phyloP scores from a whole-genome alignment of 2,329 filamentous ascomycete species.

The Tolypocladium cylindrosporum region DNA sequence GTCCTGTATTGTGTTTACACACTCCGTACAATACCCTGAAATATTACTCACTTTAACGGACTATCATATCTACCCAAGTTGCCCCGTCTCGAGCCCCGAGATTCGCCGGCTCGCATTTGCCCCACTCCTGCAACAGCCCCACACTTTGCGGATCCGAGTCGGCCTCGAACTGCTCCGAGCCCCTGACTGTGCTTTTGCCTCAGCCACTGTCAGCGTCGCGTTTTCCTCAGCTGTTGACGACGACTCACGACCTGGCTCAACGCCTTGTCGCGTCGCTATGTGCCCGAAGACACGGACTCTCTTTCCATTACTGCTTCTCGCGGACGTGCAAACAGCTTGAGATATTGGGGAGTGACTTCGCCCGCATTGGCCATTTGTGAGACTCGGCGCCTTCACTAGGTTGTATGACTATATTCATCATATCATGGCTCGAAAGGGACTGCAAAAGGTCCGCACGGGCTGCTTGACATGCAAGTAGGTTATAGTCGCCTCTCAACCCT shows the following conservation, averaged over 20 bases:
- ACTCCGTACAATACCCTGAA: neutral
- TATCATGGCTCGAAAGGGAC: conserved; percentile 14
- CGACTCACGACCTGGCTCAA: neutral
- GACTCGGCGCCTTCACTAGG: no score
- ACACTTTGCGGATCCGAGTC: neutral
- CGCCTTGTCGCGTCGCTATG: no score
- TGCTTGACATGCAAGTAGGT: conserved; percentile 46
- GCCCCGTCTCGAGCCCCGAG: neutral
- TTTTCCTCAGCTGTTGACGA: neutral
- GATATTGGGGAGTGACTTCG: no score
- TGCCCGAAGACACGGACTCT: no score
- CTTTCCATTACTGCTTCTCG: no score
- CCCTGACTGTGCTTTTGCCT: neutral
- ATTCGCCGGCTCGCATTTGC: neutral
- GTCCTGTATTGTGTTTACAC: neutral
- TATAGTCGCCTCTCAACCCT: conserved; percentile 12
- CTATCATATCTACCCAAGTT: no score
- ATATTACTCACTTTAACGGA: no score
- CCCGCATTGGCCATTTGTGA: no score
- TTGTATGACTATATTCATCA: neutral
- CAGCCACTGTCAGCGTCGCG: neutral
- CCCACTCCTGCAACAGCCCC: neutral
- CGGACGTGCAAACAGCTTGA: no score
- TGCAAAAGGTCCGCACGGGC: conserved; percentile 31
- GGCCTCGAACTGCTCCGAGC: neutral